These are phyloP conservation scores for Pichia occidentalis DNA, from an alignment of 805 yeast genomes.

Conservation along the genomic window DNA sequence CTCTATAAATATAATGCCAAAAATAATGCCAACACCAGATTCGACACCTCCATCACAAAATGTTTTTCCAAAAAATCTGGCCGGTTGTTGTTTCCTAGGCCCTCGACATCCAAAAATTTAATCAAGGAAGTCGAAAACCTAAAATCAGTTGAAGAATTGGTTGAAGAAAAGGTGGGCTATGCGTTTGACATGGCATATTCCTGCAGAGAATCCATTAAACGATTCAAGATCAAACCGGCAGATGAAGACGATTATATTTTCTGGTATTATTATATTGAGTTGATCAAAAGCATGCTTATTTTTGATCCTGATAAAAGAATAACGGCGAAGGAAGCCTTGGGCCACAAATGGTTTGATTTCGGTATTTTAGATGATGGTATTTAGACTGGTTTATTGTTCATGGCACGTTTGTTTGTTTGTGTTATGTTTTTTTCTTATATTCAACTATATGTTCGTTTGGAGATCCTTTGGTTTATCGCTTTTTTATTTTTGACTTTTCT, in stretches of 20 bases:
- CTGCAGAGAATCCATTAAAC: constrained; percentile 22
- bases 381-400: constrained; percentile 4
- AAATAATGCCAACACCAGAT: constrained; percentile 9
- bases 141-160: constrained; percentile 21
- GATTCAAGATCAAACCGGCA: constrained; percentile 25
- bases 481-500: no score
- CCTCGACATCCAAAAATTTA: constrained; percentile 31
- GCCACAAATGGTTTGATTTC: constrained; percentile 69
- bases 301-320: constrained; percentile 47
- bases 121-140: constrained; percentile 33
- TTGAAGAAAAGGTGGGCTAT: constrained; percentile 28
- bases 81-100: constrained; percentile 30
- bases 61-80: constrained; percentile 29
- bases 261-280: constrained; percentile 70
- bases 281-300: constrained; percentile 41
- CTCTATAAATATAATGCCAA: constrained; percentile 15
- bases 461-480: no score
- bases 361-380: constrained; percentile 53
- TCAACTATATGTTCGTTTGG: no score
- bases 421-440: constrained; percentile 3
- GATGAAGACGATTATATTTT: constrained; percentile 65
- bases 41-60: constrained; percentile 22
- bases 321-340: constrained; percentile 47
- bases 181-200: constrained; percentile 20
- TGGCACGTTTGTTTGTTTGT: not conserved